Conservation (phyloP, 2,329 filamentous ascomycete genomes). For the Cordyceps sp. region DNA sequence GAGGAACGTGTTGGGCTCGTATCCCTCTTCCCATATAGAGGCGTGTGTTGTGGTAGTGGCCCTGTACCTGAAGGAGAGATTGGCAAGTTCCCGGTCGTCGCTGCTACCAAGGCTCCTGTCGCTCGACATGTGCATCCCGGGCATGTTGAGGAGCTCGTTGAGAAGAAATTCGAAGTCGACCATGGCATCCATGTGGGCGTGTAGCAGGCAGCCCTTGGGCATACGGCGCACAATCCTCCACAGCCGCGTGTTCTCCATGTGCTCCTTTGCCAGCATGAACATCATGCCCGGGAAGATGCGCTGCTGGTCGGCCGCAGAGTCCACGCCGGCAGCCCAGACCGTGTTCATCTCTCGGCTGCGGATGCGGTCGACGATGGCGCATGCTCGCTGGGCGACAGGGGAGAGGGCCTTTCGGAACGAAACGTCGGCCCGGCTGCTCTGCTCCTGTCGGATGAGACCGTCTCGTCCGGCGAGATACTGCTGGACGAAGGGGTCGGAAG, state of each 20-base stretch:
- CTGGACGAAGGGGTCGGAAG: slow-evolving; percentile 60
- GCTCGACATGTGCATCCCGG: slow-evolving; percentile 58
- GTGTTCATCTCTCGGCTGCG: slow-evolving; percentile 58
- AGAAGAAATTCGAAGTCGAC: slow-evolving; percentile 74
- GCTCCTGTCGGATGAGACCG: slow-evolving; percentile 64
- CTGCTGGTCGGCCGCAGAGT: slow-evolving; percentile 44
- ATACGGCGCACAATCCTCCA: slow-evolving; percentile 74
- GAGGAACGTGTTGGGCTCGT: slow-evolving; percentile 41
- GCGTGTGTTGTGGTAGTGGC: slow-evolving; percentile 24
- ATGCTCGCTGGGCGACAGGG: slow-evolving; percentile 61
- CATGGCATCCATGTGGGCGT: slow-evolving; percentile 85
- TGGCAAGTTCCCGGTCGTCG: slow-evolving; percentile 33
- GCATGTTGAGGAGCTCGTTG: slow-evolving; percentile 49
- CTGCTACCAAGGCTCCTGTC: slow-evolving; percentile 37
- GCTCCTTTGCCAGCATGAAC: slow-evolving; percentile 73
- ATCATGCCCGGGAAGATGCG: slow-evolving; percentile 80
- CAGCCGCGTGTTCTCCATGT: slow-evolving; percentile 69
- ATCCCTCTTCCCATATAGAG: slow-evolving; percentile 50
- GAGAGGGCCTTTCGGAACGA: slow-evolving; percentile 61
- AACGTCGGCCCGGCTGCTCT: slow-evolving; percentile 59
- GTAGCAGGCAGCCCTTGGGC: slow-evolving; percentile 76
- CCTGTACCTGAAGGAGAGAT: slow-evolving; percentile 46
- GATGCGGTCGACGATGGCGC: slow-evolving; percentile 64
- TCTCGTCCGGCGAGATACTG: slow-evolving; percentile 65
- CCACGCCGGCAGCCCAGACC: slow-evolving; percentile 60